Conservation (phyloP, 164 flowering plant species). For the Dillenia turbinata region DNA sequence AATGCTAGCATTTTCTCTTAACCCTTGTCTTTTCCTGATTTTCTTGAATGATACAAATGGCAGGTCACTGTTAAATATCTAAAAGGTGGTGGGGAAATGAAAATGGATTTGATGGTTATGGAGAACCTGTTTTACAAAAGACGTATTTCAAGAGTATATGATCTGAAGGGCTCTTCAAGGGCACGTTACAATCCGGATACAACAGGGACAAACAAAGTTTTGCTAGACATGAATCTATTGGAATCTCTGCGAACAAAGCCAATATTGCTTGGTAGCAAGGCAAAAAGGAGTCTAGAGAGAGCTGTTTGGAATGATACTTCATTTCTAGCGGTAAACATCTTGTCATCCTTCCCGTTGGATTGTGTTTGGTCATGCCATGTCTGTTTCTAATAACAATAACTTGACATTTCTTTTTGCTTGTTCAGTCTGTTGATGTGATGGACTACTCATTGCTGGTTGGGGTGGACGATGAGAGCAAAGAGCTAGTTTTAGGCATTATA, state of each 20-base stretch:
- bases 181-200: conserved; percentile 74
- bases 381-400: neutral
- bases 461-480: conserved; percentile 62
- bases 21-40: neutral
- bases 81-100: conserved; percentile 65
- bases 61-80: conserved; percentile 63
- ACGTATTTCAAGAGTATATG: conserved; percentile 61
- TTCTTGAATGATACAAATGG: conserved; percentile 4
- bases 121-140: conserved; percentile 74
- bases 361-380: neutral
- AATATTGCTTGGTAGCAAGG: conserved; percentile 75
- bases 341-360: neutral
- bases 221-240: conserved; percentile 65
- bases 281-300: conserved; percentile 70
- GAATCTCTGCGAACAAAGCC: conserved; percentile 69
- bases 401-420: neutral
- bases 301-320: conserved; percentile 86
- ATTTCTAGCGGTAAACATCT: conserved; percentile 60
- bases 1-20: neutral
- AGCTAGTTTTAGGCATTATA: conserved; percentile 77
- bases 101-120: conserved; percentile 90
- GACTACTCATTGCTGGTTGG: conserved; percentile 88
- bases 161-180: conserved; percentile 75
- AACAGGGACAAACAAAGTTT: conserved; percentile 55
- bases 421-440: conserved; percentile 83